Base-by-base conservation (phyloP, 345 rosid genomes). In the Chamaenerion angustifolium region DNA sequence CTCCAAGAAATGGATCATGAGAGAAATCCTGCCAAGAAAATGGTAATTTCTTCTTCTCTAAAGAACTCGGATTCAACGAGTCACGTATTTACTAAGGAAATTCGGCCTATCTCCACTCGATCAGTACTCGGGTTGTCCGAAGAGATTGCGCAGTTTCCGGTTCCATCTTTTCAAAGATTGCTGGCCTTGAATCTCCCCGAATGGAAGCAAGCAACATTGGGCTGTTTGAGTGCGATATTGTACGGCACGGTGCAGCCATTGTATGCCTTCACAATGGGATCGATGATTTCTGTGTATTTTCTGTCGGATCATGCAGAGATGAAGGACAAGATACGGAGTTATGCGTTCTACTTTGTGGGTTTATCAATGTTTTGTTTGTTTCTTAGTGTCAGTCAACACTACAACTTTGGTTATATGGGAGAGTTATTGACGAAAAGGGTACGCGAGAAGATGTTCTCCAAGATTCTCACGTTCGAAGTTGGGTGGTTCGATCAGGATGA, bases 401-500 rank as follows among this genome's bases (percentile, higher is more conserved):
- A 74, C 54, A 73, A 51, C 55, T 85, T 85, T 11, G 89, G 70
- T 1, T 81, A 68, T 71, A 77, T 74, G 76, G 88, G 92, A 0
- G 85, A 80, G 64, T 52, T 71, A 55, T 41, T 85, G 70, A 78
- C 88, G 0, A 85, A 72, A 56, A 66, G 88, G 48, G 64, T 85
- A 18, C 65, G 95, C 54, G 85, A 85, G 69, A 69, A 63, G 62
- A 76, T 85, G 88, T 64, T 85, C 25, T 64, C 80, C 0, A 85
- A 76, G 62, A 67, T 85, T 13, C 60, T 85, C 48, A 80, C 82
- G 1, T 85, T 82, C 19, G 92, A 82, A 66, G 70, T 85, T 43
- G 77, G 85, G 1, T 85, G 92, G 95, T 85, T 82, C 19, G 88
- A 82, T 53, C 63, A 58, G 50, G 80, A 78, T 37, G 80, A 78